Evolutionary conservation across 768 basidiomycete genomes (phyloP), one percentile per base, ranked within the genome.

Genomic region (Chalciporus piperatus): DNA sequence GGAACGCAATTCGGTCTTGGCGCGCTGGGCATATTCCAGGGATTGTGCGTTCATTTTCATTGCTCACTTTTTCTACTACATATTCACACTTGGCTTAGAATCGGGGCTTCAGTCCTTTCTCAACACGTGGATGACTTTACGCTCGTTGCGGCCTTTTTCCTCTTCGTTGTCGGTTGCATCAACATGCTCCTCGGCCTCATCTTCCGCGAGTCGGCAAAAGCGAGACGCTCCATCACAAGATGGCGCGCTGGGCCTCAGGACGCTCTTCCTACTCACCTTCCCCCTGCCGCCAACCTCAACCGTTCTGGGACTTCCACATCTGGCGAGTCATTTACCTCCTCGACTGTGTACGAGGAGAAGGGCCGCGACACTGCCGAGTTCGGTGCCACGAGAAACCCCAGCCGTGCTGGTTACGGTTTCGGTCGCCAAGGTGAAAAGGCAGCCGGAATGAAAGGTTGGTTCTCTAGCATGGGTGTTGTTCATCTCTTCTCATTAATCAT

Each of bases 131-230:
- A 92, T 61, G 83, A 82, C 54, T 95, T 96, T 74, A 84, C 92
- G 19, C 89, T 95, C 64, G 92, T 92, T 55, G 78, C 92, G 5
- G 92, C 88, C 42, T 95, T 95, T 77, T 85, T 96, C 76, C 80
- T 96, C 54, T 96, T 96, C 74, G 79, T 91, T 46, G 63, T 96
- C 51, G 93, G 92, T n/a, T 92, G 90, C 70, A 70, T 96, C 49
- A 92, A 96, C 74, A 83, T 92, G 59, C 67, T 92, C 52, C 75
- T 84, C 55, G 87, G 87, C 38, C 78, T 90, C 58, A 78, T 87
- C 65, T 89, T 84, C 77, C 82, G 84, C 49, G 75, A 78, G 58
- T 75, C 73, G 2, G 82, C 80, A 51, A 86, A 84, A 59, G 53
- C 69, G 17, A 83, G 81, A 58, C 81, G 86, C 17, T 84, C 81